Base-by-base conservation (phyloP, 2,329 filamentous ascomycete genomes). In the Exophiala alcalophila region DNA sequence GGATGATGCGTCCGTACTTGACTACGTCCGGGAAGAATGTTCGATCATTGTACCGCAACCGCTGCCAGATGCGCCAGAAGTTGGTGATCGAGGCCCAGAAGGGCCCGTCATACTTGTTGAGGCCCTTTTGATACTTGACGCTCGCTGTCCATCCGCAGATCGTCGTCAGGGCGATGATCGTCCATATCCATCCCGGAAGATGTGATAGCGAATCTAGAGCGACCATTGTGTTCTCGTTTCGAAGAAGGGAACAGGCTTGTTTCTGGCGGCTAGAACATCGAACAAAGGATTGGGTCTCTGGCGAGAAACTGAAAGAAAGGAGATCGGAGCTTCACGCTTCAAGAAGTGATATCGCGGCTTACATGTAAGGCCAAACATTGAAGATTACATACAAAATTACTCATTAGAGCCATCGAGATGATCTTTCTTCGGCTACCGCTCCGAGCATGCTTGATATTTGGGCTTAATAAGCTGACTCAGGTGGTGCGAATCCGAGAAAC, bases 1-100 rank as follows among this genome's bases (percentile, higher is more conserved):
- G 72, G 8, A 87, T 67, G 15, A 86, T 69, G 0, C 80, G 74
- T 0, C 81, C 82, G 1, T 78, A 63, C 15, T 63, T 66, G 32
- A 23, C 33, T 24, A 44, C 24, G 6, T 26, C 16, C 8, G 32
- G 27, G 24, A 44, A 38, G 15, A 25, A 37, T 12, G 40, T 19
- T 8, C 31, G 33, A n/a, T 44, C 26, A 4, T 32, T 36, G 23
- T 38, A 37, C 19, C 39, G 27, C 12, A 37, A 10, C 20, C 28
- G 33, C 27, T 43, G 28, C 38, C 34, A 47, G 4, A 47, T 18
- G 10, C 44, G 31, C 39, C 39, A 43, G 26, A 47, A 44, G 12
- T 44, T 43, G 3, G 44, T 47, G 2, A 44, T 33, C 4, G 44
- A 47, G 7, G 39, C 34, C 4, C 43, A 18, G n/a, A 47, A 39